These are phyloP conservation scores for Hylodesmum podocarpum DNA, from an alignment of 306 rosid species.

Conservation along the genomic window DNA sequence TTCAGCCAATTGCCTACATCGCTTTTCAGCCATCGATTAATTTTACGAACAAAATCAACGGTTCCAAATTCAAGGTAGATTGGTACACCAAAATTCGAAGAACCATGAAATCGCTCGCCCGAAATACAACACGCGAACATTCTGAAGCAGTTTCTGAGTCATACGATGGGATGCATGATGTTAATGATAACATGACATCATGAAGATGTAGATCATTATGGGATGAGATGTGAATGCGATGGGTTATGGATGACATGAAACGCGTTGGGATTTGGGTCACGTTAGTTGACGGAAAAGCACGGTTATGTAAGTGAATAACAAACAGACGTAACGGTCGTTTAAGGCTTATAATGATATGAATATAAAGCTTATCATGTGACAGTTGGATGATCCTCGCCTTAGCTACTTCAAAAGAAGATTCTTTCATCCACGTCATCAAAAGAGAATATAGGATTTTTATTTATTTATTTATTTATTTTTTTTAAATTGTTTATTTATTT, in stretches of 20 bases:
- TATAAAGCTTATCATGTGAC: constrained; percentile 22
- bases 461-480: too few relatives aligned
- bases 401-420: constrained; percentile 38
- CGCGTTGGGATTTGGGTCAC: constrained; percentile 28
- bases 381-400: constrained; percentile 35
- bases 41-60: not conserved
- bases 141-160: constrained; percentile 18
- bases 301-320: constrained; percentile 17
- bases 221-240: not conserved
- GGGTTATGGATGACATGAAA: constrained; percentile 7
- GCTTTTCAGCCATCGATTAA: not conserved
- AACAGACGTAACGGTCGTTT: constrained; percentile 39
- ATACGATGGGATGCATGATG: constrained; percentile 6
- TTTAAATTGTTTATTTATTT: too few relatives aligned
- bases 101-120: not conserved
- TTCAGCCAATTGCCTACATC: not conserved
- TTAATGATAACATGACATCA: not conserved
- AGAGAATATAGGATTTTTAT: too few relatives aligned
- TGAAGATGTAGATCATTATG: not conserved
- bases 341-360: constrained; percentile 22
- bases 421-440: not conserved
- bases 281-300: constrained; percentile 33
- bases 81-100: not conserved
- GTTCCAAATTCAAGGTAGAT: not conserved
- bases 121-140: constrained; percentile 4